A percentile compares a stretch with the other conserved stretches of the same genome.
Conservation (phyloP, 306 rosid genomes). For the Chamaecrista fasciculata region DNA sequence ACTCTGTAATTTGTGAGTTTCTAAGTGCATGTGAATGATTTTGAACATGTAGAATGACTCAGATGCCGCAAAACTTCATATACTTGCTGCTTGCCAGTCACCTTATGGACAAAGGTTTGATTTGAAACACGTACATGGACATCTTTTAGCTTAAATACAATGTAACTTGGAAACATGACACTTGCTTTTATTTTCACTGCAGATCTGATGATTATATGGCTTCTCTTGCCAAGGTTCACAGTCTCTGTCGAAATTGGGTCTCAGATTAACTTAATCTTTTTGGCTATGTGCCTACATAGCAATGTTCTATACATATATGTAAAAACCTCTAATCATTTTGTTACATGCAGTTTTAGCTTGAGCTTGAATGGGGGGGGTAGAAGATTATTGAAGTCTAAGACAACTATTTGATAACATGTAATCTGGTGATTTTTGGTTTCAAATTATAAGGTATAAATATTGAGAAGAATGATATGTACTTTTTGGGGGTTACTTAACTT, state of each 20-base stretch:
- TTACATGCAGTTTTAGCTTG: not conserved
- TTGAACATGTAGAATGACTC: slow-evolving; percentile 45
- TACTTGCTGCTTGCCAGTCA: slow-evolving; percentile 73
- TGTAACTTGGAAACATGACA: slow-evolving; percentile 27
- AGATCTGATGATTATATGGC: slow-evolving; percentile 96
- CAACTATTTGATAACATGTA: not conserved
- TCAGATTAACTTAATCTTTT: slow-evolving; percentile 25
- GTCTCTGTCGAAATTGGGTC: slow-evolving; percentile 74
- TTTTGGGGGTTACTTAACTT: not conserved
- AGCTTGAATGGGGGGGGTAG: slow-evolving; percentile 4
- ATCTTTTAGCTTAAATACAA: not conserved
- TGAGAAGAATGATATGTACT: not conserved
- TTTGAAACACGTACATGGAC: not conserved
- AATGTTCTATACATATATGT: slow-evolving; percentile 7
- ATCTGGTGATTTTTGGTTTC: no score
- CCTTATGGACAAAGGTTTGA: slow-evolving; percentile 77
- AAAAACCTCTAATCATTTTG: not conserved
- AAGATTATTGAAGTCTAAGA: not conserved
- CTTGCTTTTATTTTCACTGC: slow-evolving; percentile 29
- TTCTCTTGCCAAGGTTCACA: slow-evolving; percentile 81
- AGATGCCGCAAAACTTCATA: slow-evolving; percentile 61
- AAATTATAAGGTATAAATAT: no score
- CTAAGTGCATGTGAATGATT: slow-evolving; percentile 5
- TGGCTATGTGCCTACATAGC: not conserved
- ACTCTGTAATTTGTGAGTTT: not conserved